Percentiles rank a stretch among this genome's conserved stretches.
These are phyloP conservation scores for Fusarium pininemorale DNA, from an alignment of 2,329 filamentous ascomycete species.

Conservation along the genomic window DNA sequence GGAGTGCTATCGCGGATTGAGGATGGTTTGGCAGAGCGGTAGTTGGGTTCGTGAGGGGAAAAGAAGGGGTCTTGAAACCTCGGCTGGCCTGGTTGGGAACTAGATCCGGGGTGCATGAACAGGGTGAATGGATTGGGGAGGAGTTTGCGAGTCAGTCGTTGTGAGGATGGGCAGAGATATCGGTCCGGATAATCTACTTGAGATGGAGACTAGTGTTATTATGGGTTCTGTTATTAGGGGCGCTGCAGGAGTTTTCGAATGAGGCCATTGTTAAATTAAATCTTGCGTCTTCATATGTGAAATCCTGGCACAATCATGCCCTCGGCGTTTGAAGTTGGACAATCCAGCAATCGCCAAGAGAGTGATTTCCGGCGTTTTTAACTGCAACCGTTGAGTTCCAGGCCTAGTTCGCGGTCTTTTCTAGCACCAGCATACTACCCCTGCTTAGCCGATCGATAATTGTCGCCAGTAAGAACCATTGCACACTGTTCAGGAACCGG, in stretches of 20 bases:
- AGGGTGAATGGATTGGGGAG: not conserved
- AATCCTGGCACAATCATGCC: not conserved
- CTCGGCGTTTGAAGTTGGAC: not conserved
- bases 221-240: not conserved
- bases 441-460: not conserved
- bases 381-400: not conserved
- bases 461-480: not conserved
- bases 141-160: not conserved
- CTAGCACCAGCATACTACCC: not conserved
- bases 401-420: not conserved
- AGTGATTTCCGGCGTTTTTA: not conserved
- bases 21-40: not conserved
- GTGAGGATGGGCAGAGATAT: not conserved
- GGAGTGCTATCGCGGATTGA: not conserved
- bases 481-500: not conserved
- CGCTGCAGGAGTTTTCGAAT: not conserved
- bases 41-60: conserved; percentile 6
- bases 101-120: conserved; percentile 16
- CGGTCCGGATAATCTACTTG: not conserved
- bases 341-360: not conserved
- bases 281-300: not conserved
- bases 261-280: not conserved
- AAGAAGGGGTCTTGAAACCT: conserved; percentile 11
- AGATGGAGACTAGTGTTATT: not conserved
- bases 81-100: conserved; percentile 17